Conservation (phyloP, 129 eudicot species). For the Artemisia argyi region DNA sequence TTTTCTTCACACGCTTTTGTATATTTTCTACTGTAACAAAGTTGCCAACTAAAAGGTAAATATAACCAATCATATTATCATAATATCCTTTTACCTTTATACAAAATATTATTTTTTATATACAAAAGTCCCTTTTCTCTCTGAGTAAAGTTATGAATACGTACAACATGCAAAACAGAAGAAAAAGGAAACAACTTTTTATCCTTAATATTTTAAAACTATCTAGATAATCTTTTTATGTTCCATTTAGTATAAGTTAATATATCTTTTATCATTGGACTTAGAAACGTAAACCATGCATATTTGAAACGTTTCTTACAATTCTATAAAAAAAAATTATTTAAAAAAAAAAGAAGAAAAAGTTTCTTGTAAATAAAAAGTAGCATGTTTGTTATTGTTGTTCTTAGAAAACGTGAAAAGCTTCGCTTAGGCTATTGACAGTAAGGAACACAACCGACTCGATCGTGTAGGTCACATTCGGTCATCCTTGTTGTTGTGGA, state of each 20-base stretch:
- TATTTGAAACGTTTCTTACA: background rate
- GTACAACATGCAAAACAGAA: background rate
- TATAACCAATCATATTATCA: background rate
- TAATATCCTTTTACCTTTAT: too few relatives aligned
- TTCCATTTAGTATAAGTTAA: background rate
- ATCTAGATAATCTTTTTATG: background rate
- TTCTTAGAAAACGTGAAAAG: background rate
- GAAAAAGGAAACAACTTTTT: background rate
- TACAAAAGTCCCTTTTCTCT: background rate
- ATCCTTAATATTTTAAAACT: background rate
- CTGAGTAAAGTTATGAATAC: background rate
- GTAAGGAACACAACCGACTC: too few relatives aligned
- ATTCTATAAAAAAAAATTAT: background rate
- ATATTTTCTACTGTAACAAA: background rate
- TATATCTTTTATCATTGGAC: background rate
- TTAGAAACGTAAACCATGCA: too few relatives aligned
- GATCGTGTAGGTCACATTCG: too few relatives aligned
- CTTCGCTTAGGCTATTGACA: too few relatives aligned
- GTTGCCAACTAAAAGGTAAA: background rate
- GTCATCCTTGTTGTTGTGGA: too few relatives aligned
- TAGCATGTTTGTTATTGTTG: background rate
- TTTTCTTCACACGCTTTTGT: background rate
- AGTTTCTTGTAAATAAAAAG: too few relatives aligned
- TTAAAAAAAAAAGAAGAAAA: too few relatives aligned
- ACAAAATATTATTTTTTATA: background rate